Evolutionary conservation across 768 basidiomycete species (phyloP).

Genomic region (Chlorophyllum brunneum): DNA sequence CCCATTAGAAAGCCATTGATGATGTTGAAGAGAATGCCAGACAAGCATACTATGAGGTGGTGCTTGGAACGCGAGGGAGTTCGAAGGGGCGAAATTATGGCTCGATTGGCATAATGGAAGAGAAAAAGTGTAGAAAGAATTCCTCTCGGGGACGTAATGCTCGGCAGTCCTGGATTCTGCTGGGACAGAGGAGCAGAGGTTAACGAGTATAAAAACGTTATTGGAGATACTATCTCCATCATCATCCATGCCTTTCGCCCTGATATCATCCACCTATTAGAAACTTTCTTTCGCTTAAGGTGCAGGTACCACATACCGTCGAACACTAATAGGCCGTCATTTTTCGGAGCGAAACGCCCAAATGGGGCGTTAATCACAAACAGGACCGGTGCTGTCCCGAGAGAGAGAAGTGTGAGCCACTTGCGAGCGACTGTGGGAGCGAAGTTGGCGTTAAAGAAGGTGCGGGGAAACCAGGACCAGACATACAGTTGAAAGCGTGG

Average conservation of each 20-base stretch:
- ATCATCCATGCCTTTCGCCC: slow-evolving; percentile 75
- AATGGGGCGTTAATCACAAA: slow-evolving; percentile 73
- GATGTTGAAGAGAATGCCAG: slow-evolving; percentile 61
- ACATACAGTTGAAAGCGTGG: slow-evolving; percentile 1
- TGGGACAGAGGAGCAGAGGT: slow-evolving; percentile 44
- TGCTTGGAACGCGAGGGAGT: slow-evolving; percentile 76
- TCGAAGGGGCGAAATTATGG: slow-evolving; percentile 73
- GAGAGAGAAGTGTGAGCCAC: slow-evolving; percentile 41
- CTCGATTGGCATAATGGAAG: slow-evolving; percentile 80
- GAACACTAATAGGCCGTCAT: slow-evolving; percentile 38
- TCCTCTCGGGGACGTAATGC: slow-evolving; percentile 37
- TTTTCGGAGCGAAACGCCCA: slow-evolving; percentile 64
- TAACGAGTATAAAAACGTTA: slow-evolving; percentile 48
- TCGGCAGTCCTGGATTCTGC: slow-evolving; percentile 23
- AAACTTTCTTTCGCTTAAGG: no score
- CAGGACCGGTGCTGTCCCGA: slow-evolving; percentile 29
- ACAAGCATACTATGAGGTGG: slow-evolving; percentile 60
- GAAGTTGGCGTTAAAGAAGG: not conserved
- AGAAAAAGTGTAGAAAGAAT: slow-evolving; percentile 60
- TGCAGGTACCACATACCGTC: not conserved
- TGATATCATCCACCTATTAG: slow-evolving; percentile 3
- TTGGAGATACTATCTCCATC: slow-evolving; percentile 71
- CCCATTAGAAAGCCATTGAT: slow-evolving; percentile 72
- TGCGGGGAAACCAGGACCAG: no score
- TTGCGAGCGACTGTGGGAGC: slow-evolving; percentile 26